Base-by-base conservation (phyloP, 2,329 filamentous ascomycete species). In the Ophiostoma ulmi region DNA sequence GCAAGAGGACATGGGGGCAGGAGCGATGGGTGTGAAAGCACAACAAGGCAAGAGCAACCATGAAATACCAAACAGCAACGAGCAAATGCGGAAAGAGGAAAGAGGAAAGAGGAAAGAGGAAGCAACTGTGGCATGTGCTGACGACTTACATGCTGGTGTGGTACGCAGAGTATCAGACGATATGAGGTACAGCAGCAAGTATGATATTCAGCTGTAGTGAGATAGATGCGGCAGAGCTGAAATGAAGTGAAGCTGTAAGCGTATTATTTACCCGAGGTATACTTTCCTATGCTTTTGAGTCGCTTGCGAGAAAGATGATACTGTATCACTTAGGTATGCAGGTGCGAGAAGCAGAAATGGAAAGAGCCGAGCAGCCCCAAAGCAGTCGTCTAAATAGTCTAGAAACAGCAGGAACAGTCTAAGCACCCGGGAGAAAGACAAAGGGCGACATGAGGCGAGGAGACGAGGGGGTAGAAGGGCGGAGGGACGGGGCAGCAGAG, bases 1-100 rank as follows among this genome's bases (percentile, higher is more conserved):
- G 58, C 35, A 65, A 26, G 63, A 64, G 58, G 58, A 31, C 26
- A 35, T 36, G 58, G 26, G 58, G 31, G 63, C 63, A 65, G 63
- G 63, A 41, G 36, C 36, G 20, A 39, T 39, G 63, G 63, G 63
- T 65, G 35, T 63, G 58, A 20, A 35, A 26, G 17, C 26, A 17
- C n/a, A 65, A n/a, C 4, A 36, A 20, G 63, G 36, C 39, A 65
- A 39, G 63, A 38, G 36, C 63, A 39, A 38, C 31, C 31, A 20
- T 31, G 22, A 38, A 48, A 20, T 31, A 31, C 2, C 44, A n/a
- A 48, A 20, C 38, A 39, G 4, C 5, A 48, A 31, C 31, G 31
- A 48, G 44, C 44, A 48, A 48, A 39, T 31, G 31, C 31, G 31
- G 31, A 31, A 13, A 39, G 8, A 48, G 44, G 44, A 48, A 48